Base-by-base conservation (phyloP, 192 early-diverging fungal species). In the Oehlia diaphana region DNA sequence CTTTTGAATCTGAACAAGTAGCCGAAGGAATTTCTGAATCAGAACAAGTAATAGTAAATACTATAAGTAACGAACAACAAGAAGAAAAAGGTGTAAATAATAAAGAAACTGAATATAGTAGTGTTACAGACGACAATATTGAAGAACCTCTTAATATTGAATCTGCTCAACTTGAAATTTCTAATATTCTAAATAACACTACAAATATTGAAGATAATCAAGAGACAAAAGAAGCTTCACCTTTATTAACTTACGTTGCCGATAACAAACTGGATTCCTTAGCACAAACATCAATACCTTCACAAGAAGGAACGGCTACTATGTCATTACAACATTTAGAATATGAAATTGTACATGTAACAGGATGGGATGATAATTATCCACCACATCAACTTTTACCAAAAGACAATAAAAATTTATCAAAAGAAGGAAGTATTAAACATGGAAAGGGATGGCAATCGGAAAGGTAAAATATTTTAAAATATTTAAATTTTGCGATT, bases 391-490 rank as follows among this genome's bases (percentile, higher is more conserved):
- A 85, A 35, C 72, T 88, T 13, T 78, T 87, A 37, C 77, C 77
- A 71, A 64, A 62, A 74, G 26, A 75, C 64, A 64, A 81, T 83
- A 82, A 80, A 79, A 37, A 67, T 75, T 28, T 35, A 9, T 12
- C 49, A 6, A 67, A 70, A 33, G 31, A 69, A 16, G 31, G 9
- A 26, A 53, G 58, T 16, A 80, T 72, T 37, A 65, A 79, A 70
- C 63, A 76, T 58, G 81, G 81, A 19, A 87, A 85, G 74, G 87
- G 87, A 63, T 88, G 87, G 87, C 86, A 88, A 49, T 87, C 87
- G 3, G 63, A 80, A 70, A 87, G 78, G 87, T 88, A 84, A 71
- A 63, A 61, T 42, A 19, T 44, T 23, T 9, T 88, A 84, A 71
- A 63, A 61, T 42, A 19, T 44, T 23, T 9, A 64, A 53, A 10